These are phyloP conservation scores for Chlorella vulgaris DNA, from an alignment of 139 green algal species.

Conservation along the genomic window DNA sequence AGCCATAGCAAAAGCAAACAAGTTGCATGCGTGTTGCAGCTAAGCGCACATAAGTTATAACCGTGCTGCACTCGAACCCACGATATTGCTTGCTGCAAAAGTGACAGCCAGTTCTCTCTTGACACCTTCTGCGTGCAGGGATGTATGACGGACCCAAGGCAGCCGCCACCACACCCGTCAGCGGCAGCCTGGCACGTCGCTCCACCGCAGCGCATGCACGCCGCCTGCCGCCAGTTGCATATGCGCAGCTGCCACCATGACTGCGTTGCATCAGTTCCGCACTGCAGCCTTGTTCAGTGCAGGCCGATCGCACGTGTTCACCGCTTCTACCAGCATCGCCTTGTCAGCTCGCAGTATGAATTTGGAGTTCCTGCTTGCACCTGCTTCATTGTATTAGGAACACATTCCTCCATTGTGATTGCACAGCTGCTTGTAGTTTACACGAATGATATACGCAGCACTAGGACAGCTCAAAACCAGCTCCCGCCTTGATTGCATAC, in stretches of 20 bases:
- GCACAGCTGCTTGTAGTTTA: too few relatives aligned
- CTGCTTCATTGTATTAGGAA: background rate
- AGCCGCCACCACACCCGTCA: background rate
- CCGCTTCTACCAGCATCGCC: background rate
- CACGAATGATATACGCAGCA: too few relatives aligned
- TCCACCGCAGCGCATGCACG: background rate
- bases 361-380: background rate
- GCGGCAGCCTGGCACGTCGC: constrained; percentile 6
- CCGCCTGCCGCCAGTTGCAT: constrained; percentile 4
- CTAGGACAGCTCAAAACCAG: constrained; percentile 93
- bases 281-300: background rate
- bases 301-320: background rate
- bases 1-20: too few relatives aligned
- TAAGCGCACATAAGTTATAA: too few relatives aligned
- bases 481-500: constrained; percentile 79
- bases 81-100: background rate
- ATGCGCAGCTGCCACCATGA: constrained; percentile 6
- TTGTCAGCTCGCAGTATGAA: background rate
- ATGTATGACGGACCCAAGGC: constrained; percentile 20
- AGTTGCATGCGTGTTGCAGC: too few relatives aligned
- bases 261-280: too few relatives aligned
- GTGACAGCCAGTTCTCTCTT: too few relatives aligned
- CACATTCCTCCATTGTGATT: too few relatives aligned
- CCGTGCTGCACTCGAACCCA: too few relatives aligned
- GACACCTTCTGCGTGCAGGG: background rate